phyloP scores from a whole-genome alignment of 2,329 filamentous ascomycete genomes.

The Hypoxylon sp. region DNA sequence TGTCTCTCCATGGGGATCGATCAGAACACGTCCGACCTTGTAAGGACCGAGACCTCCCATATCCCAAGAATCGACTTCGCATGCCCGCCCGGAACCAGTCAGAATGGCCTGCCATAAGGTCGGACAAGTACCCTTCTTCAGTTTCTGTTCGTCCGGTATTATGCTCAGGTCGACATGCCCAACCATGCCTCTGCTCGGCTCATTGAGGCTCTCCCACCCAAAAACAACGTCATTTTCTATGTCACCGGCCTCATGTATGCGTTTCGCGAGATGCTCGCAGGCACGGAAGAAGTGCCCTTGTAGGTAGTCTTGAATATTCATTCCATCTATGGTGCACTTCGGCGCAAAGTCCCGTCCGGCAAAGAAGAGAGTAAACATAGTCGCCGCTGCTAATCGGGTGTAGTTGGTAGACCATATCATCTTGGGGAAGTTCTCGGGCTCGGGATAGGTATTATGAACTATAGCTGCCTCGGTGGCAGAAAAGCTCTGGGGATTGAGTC shows the following conservation, averaged over 20 bases:
- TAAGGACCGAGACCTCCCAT: slow-evolving; percentile 93
- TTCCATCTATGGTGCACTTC: slow-evolving; percentile 91
- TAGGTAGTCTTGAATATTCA: slow-evolving; percentile 96
- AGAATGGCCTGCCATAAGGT: slow-evolving; percentile 95
- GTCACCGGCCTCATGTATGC: slow-evolving; percentile 89
- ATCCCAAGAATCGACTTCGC: slow-evolving; percentile 90
- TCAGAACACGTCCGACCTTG: slow-evolving; percentile 81
- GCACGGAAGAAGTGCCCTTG: slow-evolving; percentile 86
- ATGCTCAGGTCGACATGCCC: slow-evolving; percentile 82
- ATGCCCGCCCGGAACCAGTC: slow-evolving; percentile 87
- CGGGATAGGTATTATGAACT: slow-evolving; percentile 91
- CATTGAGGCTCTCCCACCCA: slow-evolving; percentile 96
- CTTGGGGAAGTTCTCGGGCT: slow-evolving; percentile 88
- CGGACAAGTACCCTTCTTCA: slow-evolving; percentile 91
- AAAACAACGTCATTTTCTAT: slow-evolving; percentile 87
- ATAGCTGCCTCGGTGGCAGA: slow-evolving; percentile 87
- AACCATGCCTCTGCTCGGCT: slow-evolving; percentile 88
- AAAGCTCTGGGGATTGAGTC: slow-evolving; percentile 86
- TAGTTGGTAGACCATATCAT: slow-evolving; percentile 99
- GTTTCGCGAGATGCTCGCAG: slow-evolving; percentile 79
- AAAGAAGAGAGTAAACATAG: slow-evolving; percentile 95
- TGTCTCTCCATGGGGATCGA: slow-evolving; percentile 85
- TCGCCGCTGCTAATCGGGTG: slow-evolving; percentile 82
- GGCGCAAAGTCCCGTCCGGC: slow-evolving; percentile 90
- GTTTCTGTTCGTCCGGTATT: slow-evolving; percentile 84